Conservation (phyloP, 2,329 filamentous ascomycete genomes). For the Cercospora sp. region DNA sequence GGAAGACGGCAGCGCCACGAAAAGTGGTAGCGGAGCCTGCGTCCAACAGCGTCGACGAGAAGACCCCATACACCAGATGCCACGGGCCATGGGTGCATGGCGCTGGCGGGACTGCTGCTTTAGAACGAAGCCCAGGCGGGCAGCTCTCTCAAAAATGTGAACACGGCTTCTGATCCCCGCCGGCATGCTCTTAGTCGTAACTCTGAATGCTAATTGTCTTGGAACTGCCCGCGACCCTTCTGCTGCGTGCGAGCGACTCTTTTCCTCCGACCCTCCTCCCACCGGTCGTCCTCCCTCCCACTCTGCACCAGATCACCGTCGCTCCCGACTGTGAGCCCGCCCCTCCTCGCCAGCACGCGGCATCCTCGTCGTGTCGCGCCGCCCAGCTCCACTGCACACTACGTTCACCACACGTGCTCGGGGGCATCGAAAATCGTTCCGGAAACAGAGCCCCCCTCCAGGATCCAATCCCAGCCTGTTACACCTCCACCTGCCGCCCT, state of each 20-base stretch:
- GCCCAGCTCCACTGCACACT: background rate
- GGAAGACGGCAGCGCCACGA: background rate
- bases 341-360: background rate
- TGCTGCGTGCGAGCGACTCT: background rate
- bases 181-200: slow-evolving; percentile 9
- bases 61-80: background rate
- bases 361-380: background rate
- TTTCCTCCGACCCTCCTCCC: background rate
- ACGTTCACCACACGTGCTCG: slow-evolving; percentile 5
- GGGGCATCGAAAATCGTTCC: background rate
- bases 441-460: background rate
- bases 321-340: background rate
- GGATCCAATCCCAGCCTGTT: slow-evolving; percentile 9
- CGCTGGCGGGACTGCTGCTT: background rate
- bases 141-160: slow-evolving; percentile 10
- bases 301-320: background rate
- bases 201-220: slow-evolving; percentile 14
- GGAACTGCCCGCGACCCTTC: slow-evolving; percentile 3
- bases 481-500: slow-evolving; percentile 8
- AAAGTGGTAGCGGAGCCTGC: background rate
- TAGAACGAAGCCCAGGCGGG: background rate
- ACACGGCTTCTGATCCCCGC: slow-evolving; percentile 9
- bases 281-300: background rate
- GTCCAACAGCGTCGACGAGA: background rate
- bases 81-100: background rate